These are phyloP conservation scores for Barnettozyma populi DNA, from an alignment of 805 yeast species.

Conservation along the genomic window DNA sequence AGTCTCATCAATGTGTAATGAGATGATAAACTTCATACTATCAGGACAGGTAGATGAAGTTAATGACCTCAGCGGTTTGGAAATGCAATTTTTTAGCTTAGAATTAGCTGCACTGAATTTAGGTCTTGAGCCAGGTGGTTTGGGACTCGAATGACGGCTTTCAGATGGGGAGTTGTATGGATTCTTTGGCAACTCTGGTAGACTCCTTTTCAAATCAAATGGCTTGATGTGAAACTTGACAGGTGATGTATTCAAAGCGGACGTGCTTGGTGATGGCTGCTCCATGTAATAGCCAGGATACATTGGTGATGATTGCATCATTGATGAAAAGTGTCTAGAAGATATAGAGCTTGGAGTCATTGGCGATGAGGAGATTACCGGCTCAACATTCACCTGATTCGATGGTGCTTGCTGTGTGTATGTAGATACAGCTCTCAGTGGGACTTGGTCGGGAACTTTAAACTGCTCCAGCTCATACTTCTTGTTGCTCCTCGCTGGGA, in stretches of 20 bases:
- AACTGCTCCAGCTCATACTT: background rate
- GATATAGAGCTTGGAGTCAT: conserved; percentile 21
- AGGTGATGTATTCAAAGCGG: conserved; percentile 19
- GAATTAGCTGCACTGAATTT: background rate
- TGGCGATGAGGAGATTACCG: conserved; percentile 19
- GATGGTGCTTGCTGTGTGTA: conserved; percentile 1
- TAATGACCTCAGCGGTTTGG: background rate
- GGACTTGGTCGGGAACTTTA: conserved; percentile 5
- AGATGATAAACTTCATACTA: conserved; percentile 11
- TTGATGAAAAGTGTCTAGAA: conserved; percentile 26
- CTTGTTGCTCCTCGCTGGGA: conserved; percentile 12
- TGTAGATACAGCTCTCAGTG: background rate
- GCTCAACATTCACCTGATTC: background rate
- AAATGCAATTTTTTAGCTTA: background rate
- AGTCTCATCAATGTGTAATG: conserved; percentile 21
- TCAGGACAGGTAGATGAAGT: background rate
- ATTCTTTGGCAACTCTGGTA: conserved; percentile 15
- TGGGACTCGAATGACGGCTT: conserved; percentile 9
- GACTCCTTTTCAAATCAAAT: conserved; percentile 14
- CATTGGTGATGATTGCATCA: conserved; percentile 27
- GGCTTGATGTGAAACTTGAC: conserved; percentile 24
- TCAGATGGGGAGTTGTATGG: conserved; percentile 20
- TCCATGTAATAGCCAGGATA: conserved; percentile 25
- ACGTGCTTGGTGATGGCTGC: conserved; percentile 20
- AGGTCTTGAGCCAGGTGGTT: background rate